Evolutionary conservation across 306 rosid species (phyloP).

Genomic region (Cercis canadensis): DNA sequence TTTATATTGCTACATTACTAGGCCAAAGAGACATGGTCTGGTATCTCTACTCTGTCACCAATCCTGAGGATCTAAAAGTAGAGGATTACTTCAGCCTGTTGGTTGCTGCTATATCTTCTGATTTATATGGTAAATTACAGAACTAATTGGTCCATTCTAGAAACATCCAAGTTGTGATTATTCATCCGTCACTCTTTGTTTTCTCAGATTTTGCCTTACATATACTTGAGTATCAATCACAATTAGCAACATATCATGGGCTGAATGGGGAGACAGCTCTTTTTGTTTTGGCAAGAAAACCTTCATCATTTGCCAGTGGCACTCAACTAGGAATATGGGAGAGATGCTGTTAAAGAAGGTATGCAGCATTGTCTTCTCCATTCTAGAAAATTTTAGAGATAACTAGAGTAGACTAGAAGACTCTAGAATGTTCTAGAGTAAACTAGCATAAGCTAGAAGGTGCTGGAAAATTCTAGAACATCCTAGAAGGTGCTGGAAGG

Average conservation of each 20-base stretch:
- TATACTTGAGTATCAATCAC: not conserved
- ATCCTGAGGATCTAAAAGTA: not conserved
- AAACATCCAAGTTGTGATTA: too few species aligned
- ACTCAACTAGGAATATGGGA: not conserved
- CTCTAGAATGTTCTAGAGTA: too few species aligned
- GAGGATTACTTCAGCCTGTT: conserved; percentile 1
- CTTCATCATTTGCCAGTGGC: not conserved
- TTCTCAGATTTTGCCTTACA: not conserved
- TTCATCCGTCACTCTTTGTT: too few species aligned
- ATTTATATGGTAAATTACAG: not conserved
- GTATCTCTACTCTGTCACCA: conserved; percentile 3
- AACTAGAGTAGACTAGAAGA: too few species aligned
- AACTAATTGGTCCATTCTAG: not conserved
- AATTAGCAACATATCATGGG: not conserved
- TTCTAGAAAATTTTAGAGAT: too few species aligned
- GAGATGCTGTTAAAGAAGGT: too few species aligned
- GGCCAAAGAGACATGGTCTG: not conserved
- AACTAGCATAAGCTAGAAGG: too few species aligned
- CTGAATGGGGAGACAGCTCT: not conserved
- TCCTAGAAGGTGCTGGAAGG: too few species aligned
- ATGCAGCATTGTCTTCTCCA: too few species aligned
- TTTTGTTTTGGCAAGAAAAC: not conserved
- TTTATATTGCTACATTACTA: not conserved
- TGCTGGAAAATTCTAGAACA: too few species aligned
- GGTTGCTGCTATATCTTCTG: conserved; percentile 3